A percentile compares a stretch with the other conserved stretches of the same genome.
These are phyloP conservation scores for Zygoascus sp. DNA, from an alignment of 1,139 yeast species.

Conservation along the genomic window DNA sequence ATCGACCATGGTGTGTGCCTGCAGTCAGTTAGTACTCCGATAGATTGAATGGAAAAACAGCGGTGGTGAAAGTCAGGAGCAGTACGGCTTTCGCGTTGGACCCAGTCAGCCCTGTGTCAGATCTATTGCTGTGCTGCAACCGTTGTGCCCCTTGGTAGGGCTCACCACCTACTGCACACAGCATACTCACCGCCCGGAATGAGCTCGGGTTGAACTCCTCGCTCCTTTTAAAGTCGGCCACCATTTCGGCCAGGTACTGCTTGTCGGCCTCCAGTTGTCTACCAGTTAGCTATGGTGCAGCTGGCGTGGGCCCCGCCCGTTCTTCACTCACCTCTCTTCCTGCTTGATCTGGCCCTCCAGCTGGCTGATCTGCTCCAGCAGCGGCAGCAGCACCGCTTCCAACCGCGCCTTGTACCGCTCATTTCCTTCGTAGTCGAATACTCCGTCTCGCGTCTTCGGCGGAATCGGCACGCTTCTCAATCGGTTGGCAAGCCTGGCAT, in stretches of 20 bases:
- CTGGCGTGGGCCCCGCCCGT: too few species aligned
- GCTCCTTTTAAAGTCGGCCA: neutral
- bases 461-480: conserved; percentile 5
- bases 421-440: conserved; percentile 12
- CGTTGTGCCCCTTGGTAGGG: too few species aligned
- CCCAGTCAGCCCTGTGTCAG: too few species aligned
- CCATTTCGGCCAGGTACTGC: conserved; percentile 12
- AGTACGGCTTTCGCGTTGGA: too few species aligned
- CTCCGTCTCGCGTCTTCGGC: conserved; percentile 7
- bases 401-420: conserved; percentile 7
- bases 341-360: conserved; percentile 23
- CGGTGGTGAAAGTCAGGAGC: too few species aligned
- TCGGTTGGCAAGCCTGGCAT: neutral
- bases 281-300: too few species aligned
- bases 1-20: conserved; percentile 3
- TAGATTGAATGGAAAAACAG: too few species aligned
- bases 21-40: neutral
- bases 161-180: too few species aligned
- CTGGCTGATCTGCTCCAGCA: conserved; percentile 24
- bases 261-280: conserved; percentile 15
- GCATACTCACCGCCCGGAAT: conserved; percentile 9
- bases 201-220: conserved; percentile 8
- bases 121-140: too few species aligned
- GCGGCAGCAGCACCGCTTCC: conserved; percentile 24
- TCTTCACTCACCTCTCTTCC: conserved; percentile 18